A percentile compares a stretch with the other conserved stretches of the same genome.
These are phyloP conservation scores for Cercospora citrullina DNA, from an alignment of 2,329 filamentous ascomycete species.

Conservation along the genomic window DNA sequence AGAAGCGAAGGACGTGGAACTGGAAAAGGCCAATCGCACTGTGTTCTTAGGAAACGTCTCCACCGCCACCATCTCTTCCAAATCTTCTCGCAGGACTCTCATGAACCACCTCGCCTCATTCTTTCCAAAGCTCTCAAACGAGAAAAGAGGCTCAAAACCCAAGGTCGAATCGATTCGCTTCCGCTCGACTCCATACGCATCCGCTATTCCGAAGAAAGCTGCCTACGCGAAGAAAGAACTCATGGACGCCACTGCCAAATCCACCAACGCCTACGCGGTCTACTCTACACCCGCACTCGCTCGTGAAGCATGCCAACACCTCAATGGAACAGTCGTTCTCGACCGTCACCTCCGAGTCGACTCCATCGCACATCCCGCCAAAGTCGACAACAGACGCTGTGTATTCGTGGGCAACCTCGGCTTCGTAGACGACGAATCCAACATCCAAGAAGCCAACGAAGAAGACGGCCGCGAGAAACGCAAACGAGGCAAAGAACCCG, in stretches of 20 bases:
- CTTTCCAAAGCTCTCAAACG: slow-evolving; percentile 55
- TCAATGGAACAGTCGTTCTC: slow-evolving; percentile 83
- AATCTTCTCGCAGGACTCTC: slow-evolving; percentile 75
- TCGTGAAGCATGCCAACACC: slow-evolving; percentile 68
- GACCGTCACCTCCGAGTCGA: slow-evolving; percentile 89
- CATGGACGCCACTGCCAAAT: slow-evolving; percentile 87
- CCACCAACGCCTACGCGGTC: slow-evolving; percentile 91
- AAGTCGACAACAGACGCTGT: slow-evolving; percentile 81
- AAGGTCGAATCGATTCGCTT: slow-evolving; percentile 91
- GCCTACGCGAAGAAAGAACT: slow-evolving; percentile 87
- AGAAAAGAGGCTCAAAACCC: slow-evolving; percentile 55
- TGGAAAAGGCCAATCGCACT: slow-evolving; percentile 85
- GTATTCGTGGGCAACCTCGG: slow-evolving; percentile 95
- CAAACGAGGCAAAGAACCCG: slow-evolving; percentile 70
- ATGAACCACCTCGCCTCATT: slow-evolving; percentile 76
- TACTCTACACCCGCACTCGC: slow-evolving; percentile 76
- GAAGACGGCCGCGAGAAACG: slow-evolving; percentile 60
- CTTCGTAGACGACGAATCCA: slow-evolving; percentile 89
- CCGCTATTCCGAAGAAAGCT: slow-evolving; percentile 85
- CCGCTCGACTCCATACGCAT: slow-evolving; percentile 84
- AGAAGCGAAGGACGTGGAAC: slow-evolving; percentile 53
- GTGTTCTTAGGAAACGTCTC: slow-evolving; percentile 94
- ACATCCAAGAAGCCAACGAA: slow-evolving; percentile 61
- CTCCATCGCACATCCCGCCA: slow-evolving; percentile 81
- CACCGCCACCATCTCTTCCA: slow-evolving; percentile 76